Percentiles rank a stretch among this genome's conserved stretches.
Conservation (phyloP, 2,329 filamentous ascomycete genomes). For the Fusarium xyrophilum region DNA sequence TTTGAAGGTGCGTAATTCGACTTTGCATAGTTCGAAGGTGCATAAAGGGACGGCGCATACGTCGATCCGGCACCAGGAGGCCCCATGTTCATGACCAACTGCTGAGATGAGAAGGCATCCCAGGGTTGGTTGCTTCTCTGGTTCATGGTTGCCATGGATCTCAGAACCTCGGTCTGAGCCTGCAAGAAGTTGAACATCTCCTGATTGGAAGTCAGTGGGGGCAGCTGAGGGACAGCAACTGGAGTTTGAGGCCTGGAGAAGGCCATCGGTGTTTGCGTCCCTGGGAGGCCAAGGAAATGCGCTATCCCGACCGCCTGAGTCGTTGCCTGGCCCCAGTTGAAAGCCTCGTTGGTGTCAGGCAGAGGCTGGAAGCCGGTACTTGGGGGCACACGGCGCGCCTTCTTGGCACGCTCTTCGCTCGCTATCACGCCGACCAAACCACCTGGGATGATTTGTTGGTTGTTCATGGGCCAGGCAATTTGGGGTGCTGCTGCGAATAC, state of each 20-base stretch:
- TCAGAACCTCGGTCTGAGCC: conserved; percentile 16
- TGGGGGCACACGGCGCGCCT: conserved; percentile 7
- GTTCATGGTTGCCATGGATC: conserved; percentile 10
- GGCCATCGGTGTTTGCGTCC: not conserved
- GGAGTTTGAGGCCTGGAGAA: conserved; percentile 11
- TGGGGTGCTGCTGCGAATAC: not conserved
- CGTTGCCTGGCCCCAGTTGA: not conserved
- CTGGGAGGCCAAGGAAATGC: not conserved
- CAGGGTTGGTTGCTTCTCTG: not conserved
- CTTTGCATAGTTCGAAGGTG: not conserved
- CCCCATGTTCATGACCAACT: not conserved
- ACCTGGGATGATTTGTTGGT: conserved; percentile 13
- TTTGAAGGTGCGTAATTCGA: conserved; percentile 13
- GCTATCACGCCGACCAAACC: conserved; percentile 27
- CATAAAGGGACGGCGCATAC: not conserved
- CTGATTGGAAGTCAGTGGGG: not conserved
- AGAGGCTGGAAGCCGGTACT: conserved; percentile 25
- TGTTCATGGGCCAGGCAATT: conserved; percentile 1
- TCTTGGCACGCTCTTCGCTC: conserved; percentile 23
- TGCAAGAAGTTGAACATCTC: conserved; percentile 19
- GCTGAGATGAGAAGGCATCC: not conserved
- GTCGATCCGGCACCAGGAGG: not conserved
- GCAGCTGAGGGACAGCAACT: not conserved
- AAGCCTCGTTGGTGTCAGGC: conserved; percentile 11
- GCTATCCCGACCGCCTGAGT: not conserved